Base-by-base conservation (phyloP, 805 yeast species). In the Brettanomyces nanus region DNA sequence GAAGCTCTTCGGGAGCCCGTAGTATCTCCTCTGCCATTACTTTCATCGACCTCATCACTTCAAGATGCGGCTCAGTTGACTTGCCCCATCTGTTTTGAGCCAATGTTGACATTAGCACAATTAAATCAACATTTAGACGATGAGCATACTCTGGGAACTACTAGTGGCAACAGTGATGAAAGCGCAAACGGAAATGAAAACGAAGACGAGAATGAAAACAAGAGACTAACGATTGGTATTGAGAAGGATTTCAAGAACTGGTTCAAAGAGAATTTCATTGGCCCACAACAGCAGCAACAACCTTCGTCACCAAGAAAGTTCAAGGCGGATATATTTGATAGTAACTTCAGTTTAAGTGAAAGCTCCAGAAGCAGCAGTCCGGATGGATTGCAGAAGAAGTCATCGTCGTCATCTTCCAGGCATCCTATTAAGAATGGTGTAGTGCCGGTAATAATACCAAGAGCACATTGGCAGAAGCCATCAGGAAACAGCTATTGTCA, bases 91-190 rank as follows among this genome's bases (percentile, higher is more conserved):
- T 85, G 95, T 51, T 57, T 63, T 11, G 80, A 76, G 41, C 35
- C 56, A 2, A 76, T 81, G 79, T 57, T 73, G 5, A 67, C 71
- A 5, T 54, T 79, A 28, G 36, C 46, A 13, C 80, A 73, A 43
- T 61, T 85, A 40, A 83, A 83, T 53, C 64, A 66, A 31, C 95
- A 85, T 56, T 58, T 85, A 20, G 95, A 86, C 53, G 80, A 72
- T 40, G 71, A 58, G 6, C 95, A 85, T 53, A 59, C 64, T 1
- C 59, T 61, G 28, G 33, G 14, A 11, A n/a, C n/a, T n/a, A n/a
- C n/a, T n/a, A 19, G 35, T n/a, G 20, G 18, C 19, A 19, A 7
- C 14, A 19, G 4, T 26, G 32, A 19, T n/a, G 33, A 22, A n/a
- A n/a, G n/a, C n/a, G 26, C 28, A 15, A 26, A n/a, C 18, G 19